Evolutionary conservation across 2,329 filamentous ascomycete species (phyloP), one percentile per base, ranked within the genome.

Genomic region (Colletotrichum camelliae): DNA sequence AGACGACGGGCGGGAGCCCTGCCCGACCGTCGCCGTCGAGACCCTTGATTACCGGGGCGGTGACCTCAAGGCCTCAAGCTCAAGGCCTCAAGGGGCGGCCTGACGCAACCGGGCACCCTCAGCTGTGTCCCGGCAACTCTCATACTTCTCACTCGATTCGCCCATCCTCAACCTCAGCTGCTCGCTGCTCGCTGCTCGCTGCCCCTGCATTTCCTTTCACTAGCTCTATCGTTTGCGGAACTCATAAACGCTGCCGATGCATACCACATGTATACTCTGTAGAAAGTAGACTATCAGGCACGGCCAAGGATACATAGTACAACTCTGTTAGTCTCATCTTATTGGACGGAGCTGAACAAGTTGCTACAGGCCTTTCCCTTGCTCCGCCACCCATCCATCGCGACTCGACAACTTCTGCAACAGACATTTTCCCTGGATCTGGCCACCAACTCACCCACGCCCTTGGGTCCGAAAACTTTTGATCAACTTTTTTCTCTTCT

Each of bases 371-470:
- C 62, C 4, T 58, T 24, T 62, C 31, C 68, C 68, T 39, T 75
- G 68, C 62, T 37, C 31, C 15, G 21, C 60, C 33, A 27, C 24
- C 31, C 48, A 39, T 72, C 39, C 39, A 43, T 48, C n/a, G 33
- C 69, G 62, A 72, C 68, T 75, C 71, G 39, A 33, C 29, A 57
- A 62, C 69, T 10, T 70, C 52, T 67, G 29, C 60, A 67, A 21
- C 61, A 67, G 52, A 55, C 68, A 57, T 72, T 43, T 75, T 75
- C 72, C 68, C 55, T 72, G 68, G 27, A 62, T 55, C 37, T 62
- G n/a, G 16, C 10, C 37, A 7, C 39, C 68, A 21, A 43, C 68
- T 72, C 16, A 39, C 55, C 72, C 68, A 55, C n/a, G 66, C 18
- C 18, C 24, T 57, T 31, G 71, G 71, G 58, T 64, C 71, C 21